Base-by-base conservation (phyloP, 108 stramenopile species). In the Hondaea fermentalgiana region DNA sequence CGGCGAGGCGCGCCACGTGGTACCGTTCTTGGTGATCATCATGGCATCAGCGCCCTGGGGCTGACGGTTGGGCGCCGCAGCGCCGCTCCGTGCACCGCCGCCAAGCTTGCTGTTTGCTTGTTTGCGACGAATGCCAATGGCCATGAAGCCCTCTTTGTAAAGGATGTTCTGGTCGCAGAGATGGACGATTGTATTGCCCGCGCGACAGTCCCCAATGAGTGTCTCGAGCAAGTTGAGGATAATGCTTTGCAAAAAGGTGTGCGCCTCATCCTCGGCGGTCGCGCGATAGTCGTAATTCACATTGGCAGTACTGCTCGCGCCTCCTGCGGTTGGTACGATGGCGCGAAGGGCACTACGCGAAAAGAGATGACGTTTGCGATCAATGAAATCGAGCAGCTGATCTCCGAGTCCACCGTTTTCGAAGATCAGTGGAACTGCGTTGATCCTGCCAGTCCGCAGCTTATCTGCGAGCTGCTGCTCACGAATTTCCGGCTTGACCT, bases 391-490 rank as follows among this genome's bases (percentile, higher is more conserved):
- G 25, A 83, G 51, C 10, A 83, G 43, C 1, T 83, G 76, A 12
- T 83, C 76, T 8, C 76, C 76, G 0, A 83, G 76, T 14, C 76
- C 76, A 6, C 76, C 76, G 28, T 83, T 83, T 6, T 83, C 76
- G 51, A 83, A 83, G n/a, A 83, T 12, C 25, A 83, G 51, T 12
- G 76, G 76, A 12, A 53, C 76, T 6, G 76, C 76, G 28, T 53
- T 83, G n/a, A 83, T 83, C 43, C 17, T 47, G 25, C 76, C 76
- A 43, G 44, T 83, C 28, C 49, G 44, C 51, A 83, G 28, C 51
- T 83, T 83, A 1, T 83, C 76, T 0, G 76, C 76, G 28, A 83
- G 49, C 51, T 83, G 49, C 76, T 83, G 76, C 76, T 83, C 76
- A 17, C 76, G 76, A 4, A 83, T 53, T 45, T 83, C 76, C n/a